Evolutionary conservation across 495 filamentous ascomycete species (phyloP).

Genomic region (Immersiella caudata): DNA sequence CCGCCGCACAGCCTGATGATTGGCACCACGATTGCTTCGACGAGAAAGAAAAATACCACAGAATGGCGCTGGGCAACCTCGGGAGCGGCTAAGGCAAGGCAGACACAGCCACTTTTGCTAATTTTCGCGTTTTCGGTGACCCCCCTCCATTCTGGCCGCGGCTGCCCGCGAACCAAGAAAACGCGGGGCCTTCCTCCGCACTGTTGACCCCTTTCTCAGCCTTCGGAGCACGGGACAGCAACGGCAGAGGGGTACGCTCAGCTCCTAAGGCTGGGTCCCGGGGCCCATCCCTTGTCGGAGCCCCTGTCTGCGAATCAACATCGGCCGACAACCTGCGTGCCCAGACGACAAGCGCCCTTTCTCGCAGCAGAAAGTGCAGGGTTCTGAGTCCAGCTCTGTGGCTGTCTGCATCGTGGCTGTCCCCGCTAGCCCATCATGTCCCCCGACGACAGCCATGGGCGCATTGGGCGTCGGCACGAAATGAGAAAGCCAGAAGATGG

Average conservation of each 20-base stretch:
- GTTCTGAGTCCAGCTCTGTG: conserved; percentile 3
- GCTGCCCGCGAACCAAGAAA: neutral
- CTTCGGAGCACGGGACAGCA: conserved; percentile 10
- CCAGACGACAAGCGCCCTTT: conserved; percentile 11
- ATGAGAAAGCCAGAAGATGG: conserved; percentile 7
- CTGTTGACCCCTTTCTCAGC: conserved; percentile 15
- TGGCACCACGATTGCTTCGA: neutral
- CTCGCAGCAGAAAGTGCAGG: conserved; percentile 5
- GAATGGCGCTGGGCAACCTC: neutral
- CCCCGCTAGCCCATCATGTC: neutral
- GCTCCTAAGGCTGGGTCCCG: conserved; percentile 4
- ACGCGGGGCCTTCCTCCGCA: conserved; percentile 11
- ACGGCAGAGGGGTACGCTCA: neutral
- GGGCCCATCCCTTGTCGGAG: neutral
- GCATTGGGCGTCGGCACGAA: conserved; percentile 2
- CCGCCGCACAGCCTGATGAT: neutral
- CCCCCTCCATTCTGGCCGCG: neutral
- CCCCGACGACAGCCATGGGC: neutral
- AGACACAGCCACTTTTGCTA: conserved; percentile 2
- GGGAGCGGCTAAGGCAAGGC: conserved; percentile 4
- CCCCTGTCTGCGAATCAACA: conserved; percentile 14
- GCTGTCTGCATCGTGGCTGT: neutral
- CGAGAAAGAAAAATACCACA: neutral
- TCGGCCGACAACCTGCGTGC: neutral
- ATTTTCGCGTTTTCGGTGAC: neutral